Percentiles rank a stretch among this genome's conserved stretches.
phyloP scores from a whole-genome alignment of 768 basidiomycete genomes.

The Porphyrellus cyaneotinctus region DNA sequence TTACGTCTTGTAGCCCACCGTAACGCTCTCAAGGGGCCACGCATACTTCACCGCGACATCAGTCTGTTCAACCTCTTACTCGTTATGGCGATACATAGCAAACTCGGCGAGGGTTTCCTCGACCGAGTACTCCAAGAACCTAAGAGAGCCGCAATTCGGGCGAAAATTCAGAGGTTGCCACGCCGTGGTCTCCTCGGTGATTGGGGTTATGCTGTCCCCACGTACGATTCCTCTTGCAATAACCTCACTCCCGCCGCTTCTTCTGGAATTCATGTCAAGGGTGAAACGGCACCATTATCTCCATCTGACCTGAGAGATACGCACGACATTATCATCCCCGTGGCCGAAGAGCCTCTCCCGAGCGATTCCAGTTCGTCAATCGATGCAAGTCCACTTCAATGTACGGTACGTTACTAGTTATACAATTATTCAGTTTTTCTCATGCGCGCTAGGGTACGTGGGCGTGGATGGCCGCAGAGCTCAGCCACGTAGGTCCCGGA shows the following conservation, averaged over 20 bases:
- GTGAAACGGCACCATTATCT: no score
- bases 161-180: no score
- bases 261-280: no score
- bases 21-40: not conserved
- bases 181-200: not conserved
- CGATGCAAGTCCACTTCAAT: not conserved
- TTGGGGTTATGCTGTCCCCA: not conserved
- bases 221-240: no score
- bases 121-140: no score
- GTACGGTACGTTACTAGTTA: not conserved
- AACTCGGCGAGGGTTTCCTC: no score
- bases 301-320: no score
- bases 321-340: not conserved
- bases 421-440: no score
- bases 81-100: not conserved
- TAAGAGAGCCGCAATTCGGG: no score
- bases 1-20: not conserved
- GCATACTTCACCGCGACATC: constrained; percentile 1
- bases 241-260: no score
- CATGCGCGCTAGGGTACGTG: not conserved
- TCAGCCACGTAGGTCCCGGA: not conserved
- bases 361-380: not conserved
- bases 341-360: not conserved
- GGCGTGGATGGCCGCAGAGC: not conserved
- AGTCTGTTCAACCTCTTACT: not conserved